Evolutionary conservation across 208 protist genomes (phyloP).

Genomic region (Phytomonas serpens): DNA sequence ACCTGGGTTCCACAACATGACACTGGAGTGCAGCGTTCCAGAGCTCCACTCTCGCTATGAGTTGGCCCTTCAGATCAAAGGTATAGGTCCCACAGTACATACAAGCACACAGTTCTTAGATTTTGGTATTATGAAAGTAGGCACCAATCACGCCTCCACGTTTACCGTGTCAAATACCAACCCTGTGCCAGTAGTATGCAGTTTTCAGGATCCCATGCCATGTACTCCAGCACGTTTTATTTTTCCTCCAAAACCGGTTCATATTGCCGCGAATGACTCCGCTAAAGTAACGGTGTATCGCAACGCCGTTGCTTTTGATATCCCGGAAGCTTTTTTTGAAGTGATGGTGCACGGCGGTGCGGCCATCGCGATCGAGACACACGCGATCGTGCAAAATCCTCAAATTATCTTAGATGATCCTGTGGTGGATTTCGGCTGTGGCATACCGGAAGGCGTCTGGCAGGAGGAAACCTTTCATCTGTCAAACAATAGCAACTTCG

Average conservation of each 20-base stretch:
- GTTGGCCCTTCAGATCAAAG: constrained; percentile 39
- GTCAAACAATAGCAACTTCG: constrained; percentile 67
- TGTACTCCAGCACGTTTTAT: constrained; percentile 74
- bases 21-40: constrained; percentile 61
- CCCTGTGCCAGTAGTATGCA: constrained; percentile 63
- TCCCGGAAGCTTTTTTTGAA: constrained; percentile 84
- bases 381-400: constrained; percentile 71
- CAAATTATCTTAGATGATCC: constrained; percentile 49
- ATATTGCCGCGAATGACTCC: constrained; percentile 63
- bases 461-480: constrained; percentile 48
- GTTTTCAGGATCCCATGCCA: constrained; percentile 70
- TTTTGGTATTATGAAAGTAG: constrained; percentile 81
- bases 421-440: constrained; percentile 49
- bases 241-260: constrained; percentile 65
- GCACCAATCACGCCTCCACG: constrained; percentile 54
- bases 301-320: constrained; percentile 61
- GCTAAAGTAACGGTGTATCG: constrained; percentile 87
- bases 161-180: constrained; percentile 88
- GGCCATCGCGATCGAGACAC: constrained; percentile 72
- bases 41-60: constrained; percentile 33
- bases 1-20: constrained; percentile 34
- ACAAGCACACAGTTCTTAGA: constrained; percentile 71
- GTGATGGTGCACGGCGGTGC: constrained; percentile 67
- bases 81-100: constrained; percentile 68
- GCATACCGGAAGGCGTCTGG: constrained; percentile 66